Conservation (phyloP, 306 rosid genomes). For the Citrullus colocynthis region DNA sequence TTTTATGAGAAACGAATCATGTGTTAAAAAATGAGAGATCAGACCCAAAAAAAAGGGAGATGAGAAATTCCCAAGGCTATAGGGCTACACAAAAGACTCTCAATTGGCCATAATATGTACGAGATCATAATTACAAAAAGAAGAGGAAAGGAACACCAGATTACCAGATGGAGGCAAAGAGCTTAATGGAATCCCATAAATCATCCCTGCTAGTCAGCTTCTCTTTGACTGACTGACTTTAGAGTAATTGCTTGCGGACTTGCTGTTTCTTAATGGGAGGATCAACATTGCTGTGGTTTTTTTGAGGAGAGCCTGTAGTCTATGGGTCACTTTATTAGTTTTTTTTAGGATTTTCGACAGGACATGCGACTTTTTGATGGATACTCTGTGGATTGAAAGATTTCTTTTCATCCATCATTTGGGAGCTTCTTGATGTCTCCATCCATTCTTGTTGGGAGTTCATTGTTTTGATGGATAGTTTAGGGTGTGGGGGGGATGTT, state of each 20-base stretch:
- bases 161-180: too few relatives aligned
- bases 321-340: neutral
- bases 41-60: too few relatives aligned
- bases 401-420: neutral
- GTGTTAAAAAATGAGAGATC: too few relatives aligned
- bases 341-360: neutral
- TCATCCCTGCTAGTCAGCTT: too few relatives aligned
- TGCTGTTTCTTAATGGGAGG: neutral
- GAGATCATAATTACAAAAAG: too few relatives aligned
- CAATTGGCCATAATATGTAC: too few relatives aligned
- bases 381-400: neutral
- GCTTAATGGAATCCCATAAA: too few relatives aligned
- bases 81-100: too few relatives aligned
- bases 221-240: neutral
- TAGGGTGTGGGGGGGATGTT: neutral
- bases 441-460: neutral
- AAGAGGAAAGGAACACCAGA: too few relatives aligned
- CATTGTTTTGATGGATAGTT: neutral
- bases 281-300: neutral
- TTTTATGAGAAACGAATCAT: too few relatives aligned
- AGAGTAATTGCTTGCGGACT: neutral
- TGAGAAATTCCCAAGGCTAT: too few relatives aligned
- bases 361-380: neutral
- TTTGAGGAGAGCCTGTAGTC: neutral
- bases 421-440: neutral